phyloP scores from a whole-genome alignment of 768 basidiomycete genomes.

The Dentipellis sp. region DNA sequence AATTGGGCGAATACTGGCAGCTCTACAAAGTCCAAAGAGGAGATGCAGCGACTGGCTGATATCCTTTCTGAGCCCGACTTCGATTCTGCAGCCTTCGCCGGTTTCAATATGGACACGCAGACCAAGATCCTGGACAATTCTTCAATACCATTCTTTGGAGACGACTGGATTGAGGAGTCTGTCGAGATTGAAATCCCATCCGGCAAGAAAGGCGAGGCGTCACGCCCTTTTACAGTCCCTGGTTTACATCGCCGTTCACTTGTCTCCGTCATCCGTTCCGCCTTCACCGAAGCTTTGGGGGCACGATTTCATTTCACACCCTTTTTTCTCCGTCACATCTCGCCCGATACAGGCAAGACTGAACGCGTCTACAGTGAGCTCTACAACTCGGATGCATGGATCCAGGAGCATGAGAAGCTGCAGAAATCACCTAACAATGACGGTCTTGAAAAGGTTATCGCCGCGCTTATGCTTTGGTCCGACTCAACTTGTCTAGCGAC shows the following conservation, averaged over 20 bases:
- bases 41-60: neutral
- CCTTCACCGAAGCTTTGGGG: neutral
- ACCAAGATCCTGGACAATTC: neutral
- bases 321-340: neutral
- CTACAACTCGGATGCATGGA: neutral
- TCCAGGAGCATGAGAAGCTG: neutral
- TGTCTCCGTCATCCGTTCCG: neutral
- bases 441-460: neutral
- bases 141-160: neutral
- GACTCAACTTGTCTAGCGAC: slow-evolving; percentile 23
- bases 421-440: neutral
- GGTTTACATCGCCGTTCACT: neutral
- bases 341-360: neutral
- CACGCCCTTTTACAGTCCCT: neutral
- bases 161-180: neutral
- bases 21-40: neutral
- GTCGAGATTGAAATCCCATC: neutral
- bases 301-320: neutral
- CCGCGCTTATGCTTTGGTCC: slow-evolving; percentile 9
- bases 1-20: neutral
- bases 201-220: neutral
- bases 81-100: neutral
- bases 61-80: neutral
- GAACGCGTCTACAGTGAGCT: neutral
- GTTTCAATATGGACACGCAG: neutral